phyloP scores from a whole-genome alignment of 2,329 filamentous ascomycete species.

The Trichoderma sp. region DNA sequence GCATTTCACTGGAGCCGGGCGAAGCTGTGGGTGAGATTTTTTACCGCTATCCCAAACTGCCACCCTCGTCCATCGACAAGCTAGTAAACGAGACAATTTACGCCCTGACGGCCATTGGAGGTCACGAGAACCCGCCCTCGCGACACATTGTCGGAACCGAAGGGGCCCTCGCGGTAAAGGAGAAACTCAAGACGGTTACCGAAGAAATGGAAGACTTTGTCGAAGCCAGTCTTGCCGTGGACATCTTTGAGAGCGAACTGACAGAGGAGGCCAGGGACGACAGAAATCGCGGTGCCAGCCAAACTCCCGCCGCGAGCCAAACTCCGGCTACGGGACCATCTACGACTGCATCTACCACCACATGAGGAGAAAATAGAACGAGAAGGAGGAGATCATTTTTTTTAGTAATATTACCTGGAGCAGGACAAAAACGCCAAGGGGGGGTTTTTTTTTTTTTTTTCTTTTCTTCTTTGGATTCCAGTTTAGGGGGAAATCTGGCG shows the following conservation, averaged over 20 bases:
- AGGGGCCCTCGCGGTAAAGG: slow-evolving; percentile 81
- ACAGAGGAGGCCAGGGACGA: slow-evolving; percentile 49
- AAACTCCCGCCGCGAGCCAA: slow-evolving; percentile 14
- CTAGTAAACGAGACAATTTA: slow-evolving; percentile 87
- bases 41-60: slow-evolving; percentile 71
- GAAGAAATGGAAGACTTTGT: slow-evolving; percentile 97
- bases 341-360: neutral
- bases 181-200: slow-evolving; percentile 93
- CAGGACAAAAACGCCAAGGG: neutral
- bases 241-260: slow-evolving; percentile 62
- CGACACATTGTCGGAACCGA: slow-evolving; percentile 92
- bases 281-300: slow-evolving; percentile 29
- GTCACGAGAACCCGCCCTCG: slow-evolving; percentile 91
- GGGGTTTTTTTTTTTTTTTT: neutral
- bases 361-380: neutral
- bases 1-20: slow-evolving; percentile 34
- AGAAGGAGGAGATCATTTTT: neutral
- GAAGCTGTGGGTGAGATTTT: slow-evolving; percentile 46
- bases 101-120: slow-evolving; percentile 85
- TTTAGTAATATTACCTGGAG: neutral
- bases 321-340: slow-evolving; percentile 11
- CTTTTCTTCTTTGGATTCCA: neutral
- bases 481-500: neutral
- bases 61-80: slow-evolving; percentile 63
- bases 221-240: slow-evolving; percentile 80